phyloP scores from a whole-genome alignment of 495 filamentous ascomycete species.

The Lentithecium fluviatile region DNA sequence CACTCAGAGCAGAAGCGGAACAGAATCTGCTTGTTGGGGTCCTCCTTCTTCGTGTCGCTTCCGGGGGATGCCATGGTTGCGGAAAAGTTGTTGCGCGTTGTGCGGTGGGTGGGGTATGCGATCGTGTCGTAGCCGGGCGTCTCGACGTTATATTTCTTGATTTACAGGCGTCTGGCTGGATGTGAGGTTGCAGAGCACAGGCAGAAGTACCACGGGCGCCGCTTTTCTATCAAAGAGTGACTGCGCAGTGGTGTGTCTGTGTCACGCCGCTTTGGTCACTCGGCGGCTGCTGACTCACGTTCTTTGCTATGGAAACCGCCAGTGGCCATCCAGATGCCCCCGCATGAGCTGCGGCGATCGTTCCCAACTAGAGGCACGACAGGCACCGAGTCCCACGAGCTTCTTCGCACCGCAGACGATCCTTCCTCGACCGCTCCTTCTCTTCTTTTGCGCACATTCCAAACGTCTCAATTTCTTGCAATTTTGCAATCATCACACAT shows the following conservation, averaged over 20 bases:
- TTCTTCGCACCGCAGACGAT: neutral
- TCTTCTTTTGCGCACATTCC: neutral
- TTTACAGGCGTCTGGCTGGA: neutral
- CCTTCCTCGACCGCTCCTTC: neutral
- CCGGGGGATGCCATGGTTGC: slow-evolving; percentile 41
- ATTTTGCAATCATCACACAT: neutral
- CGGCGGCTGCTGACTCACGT: neutral
- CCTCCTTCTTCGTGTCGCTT: slow-evolving; percentile 47
- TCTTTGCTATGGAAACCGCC: neutral
- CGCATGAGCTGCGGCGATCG: neutral
- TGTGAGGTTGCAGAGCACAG: neutral
- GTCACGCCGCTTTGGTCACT: slow-evolving; percentile 1
- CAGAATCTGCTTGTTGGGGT: slow-evolving; percentile 68
- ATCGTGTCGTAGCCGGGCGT: neutral
- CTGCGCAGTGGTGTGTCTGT: neutral
- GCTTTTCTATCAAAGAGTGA: neutral
- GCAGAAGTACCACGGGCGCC: neutral
- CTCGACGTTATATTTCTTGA: neutral
- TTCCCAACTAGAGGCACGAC: neutral
- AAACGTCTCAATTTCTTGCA: too few species aligned
- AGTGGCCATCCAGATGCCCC: too few species aligned
- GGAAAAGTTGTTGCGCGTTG: neutral
- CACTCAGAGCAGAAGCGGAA: slow-evolving; percentile 98
- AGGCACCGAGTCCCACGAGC: neutral
- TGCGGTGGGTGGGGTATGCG: neutral